Percentiles rank a stretch among this genome's conserved stretches.
phyloP scores from a whole-genome alignment of 495 filamentous ascomycete species.

The Friedmanniomyces simplex region DNA sequence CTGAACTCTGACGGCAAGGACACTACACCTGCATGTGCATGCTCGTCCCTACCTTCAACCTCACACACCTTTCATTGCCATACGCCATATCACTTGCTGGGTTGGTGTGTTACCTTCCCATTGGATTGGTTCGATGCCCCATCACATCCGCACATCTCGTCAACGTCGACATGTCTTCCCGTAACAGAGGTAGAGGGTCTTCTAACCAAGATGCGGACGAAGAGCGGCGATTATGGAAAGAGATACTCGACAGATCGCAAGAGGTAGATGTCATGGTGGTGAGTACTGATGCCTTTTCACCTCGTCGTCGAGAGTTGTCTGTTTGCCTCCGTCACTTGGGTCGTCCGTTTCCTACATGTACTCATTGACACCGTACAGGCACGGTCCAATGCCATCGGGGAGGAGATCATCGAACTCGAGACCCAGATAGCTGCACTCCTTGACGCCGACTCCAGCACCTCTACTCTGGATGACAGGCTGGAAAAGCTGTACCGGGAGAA shows the following conservation, averaged over 20 bases:
- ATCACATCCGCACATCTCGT: background rate
- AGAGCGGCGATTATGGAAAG: constrained; percentile 54
- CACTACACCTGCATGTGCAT: no score
- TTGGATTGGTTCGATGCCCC: background rate
- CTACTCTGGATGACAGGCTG: constrained; percentile 36
- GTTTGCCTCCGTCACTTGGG: no score
- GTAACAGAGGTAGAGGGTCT: constrained; percentile 34
- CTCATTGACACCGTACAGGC: constrained; percentile 14
- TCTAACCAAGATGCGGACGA: constrained; percentile 44
- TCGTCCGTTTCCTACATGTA: no score
- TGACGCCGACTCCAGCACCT: constrained; percentile 13
- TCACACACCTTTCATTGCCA: no score
- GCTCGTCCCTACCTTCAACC: no score
- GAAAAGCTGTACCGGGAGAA: constrained; percentile 52
- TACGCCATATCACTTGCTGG: no score
- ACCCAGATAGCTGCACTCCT: constrained; percentile 33
- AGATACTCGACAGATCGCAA: constrained; percentile 46
- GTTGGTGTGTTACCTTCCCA: no score
- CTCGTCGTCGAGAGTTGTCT: no score
- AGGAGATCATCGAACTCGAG: constrained; percentile 46
- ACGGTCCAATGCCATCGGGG: constrained; percentile 34
- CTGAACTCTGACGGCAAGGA: no score
- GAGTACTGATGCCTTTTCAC: constrained; percentile 5
- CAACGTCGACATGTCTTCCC: constrained; percentile 30
- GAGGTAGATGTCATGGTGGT: constrained; percentile 31